These are phyloP conservation scores for Erythrobasidium hasegawianum DNA, from an alignment of 1,284 basidiomycete genomes.

Conservation along the genomic window DNA sequence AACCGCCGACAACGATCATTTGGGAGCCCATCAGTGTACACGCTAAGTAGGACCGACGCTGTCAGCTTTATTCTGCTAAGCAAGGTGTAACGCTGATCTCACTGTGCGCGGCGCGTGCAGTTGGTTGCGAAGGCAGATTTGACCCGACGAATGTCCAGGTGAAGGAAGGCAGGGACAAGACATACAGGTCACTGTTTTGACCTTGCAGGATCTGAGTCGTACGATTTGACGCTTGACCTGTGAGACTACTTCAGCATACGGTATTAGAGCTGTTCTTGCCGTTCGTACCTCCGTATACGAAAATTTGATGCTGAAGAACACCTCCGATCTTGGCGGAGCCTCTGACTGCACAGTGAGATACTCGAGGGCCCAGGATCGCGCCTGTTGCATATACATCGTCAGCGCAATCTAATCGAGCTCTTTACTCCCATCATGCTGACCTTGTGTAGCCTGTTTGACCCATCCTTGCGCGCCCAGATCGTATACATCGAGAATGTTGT, in stretches of 20 bases:
- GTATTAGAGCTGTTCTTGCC: neutral
- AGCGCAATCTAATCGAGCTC: neutral
- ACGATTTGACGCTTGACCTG: slow-evolving; percentile 33
- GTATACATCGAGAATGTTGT: slow-evolving; percentile 43
- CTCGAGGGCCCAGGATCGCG: slow-evolving; percentile 34
- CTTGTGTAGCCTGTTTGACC: slow-evolving; percentile 43
- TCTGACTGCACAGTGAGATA: slow-evolving; percentile 45
- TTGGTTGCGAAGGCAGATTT: slow-evolving; percentile 39
- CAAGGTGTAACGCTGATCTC: neutral
- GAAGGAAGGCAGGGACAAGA: slow-evolving; percentile 41
- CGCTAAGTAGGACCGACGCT: neutral
- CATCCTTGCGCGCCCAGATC: slow-evolving; percentile 43
- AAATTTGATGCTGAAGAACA: slow-evolving; percentile 39
- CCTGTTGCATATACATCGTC: neutral
- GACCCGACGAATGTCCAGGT: slow-evolving; percentile 42
- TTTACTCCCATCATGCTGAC: slow-evolving; percentile 29
- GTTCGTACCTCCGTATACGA: slow-evolving; percentile 42
- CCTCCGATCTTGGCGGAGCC: slow-evolving; percentile 43
- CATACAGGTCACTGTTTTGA: slow-evolving; percentile 42
- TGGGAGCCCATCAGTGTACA: slow-evolving; percentile 42
- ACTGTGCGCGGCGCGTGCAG: slow-evolving; percentile 43
- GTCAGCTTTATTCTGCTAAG: neutral
- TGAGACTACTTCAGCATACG: neutral
- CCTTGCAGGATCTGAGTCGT: slow-evolving; percentile 38
- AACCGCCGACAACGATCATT: slow-evolving; percentile 43